phyloP scores from a whole-genome alignment of 2,329 filamentous ascomycete genomes.

The Fusarium globosum region DNA sequence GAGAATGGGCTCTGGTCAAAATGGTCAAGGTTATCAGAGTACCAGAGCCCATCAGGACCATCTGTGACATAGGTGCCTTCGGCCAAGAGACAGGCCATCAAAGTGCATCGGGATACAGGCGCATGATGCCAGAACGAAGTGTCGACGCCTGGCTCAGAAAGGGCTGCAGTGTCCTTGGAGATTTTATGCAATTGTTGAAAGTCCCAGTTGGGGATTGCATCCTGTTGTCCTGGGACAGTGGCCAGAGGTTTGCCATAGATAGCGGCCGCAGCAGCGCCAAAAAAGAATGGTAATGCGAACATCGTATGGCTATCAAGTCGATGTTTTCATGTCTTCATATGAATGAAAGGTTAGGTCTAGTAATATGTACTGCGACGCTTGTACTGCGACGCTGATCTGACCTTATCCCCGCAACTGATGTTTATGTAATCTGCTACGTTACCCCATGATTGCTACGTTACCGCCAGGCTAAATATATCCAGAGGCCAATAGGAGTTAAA shows the following conservation, averaged over 20 bases:
- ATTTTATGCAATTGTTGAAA: neutral
- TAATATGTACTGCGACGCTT: neutral
- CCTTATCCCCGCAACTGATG: neutral
- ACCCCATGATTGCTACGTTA: neutral
- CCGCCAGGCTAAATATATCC: rapidly evolving
- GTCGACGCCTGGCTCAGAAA: neutral
- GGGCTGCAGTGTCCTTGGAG: neutral
- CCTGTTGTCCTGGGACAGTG: neutral
- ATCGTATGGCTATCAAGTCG: neutral
- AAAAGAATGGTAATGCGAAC: neutral
- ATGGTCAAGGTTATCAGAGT: neutral
- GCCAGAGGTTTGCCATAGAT: neutral
- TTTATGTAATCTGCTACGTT: neutral
- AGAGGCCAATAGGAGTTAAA: no score
- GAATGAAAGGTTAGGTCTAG: neutral
- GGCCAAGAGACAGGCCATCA: neutral
- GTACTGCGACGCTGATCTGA: neutral
- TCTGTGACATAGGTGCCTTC: neutral
- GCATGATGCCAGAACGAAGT: neutral
- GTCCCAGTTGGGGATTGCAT: neutral
- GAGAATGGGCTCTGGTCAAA: neutral
- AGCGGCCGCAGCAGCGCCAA: neutral
- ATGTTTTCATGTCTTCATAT: no score
- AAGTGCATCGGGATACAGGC: neutral
- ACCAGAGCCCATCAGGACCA: neutral